These are phyloP conservation scores for Euphorbia tirucalli DNA, from an alignment of 345 rosid genomes.

Conservation along the genomic window DNA sequence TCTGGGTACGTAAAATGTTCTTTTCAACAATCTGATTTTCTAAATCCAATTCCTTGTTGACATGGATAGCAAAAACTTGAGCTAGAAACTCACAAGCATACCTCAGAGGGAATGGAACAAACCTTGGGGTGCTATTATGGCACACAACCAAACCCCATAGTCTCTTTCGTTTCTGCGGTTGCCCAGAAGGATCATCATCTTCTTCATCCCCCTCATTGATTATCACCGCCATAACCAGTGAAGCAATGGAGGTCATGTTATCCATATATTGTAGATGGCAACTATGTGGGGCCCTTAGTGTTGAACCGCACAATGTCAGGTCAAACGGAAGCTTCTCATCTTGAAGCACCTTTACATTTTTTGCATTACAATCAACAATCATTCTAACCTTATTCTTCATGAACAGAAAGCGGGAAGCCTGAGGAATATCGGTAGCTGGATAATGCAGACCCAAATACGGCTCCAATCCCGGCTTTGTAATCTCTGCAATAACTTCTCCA, in stretches of 20 bases:
- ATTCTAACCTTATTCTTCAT: conserved; percentile 95
- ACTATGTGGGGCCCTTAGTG: conserved; percentile 88
- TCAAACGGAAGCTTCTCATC: conserved; percentile 81
- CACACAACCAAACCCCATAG: conserved; percentile 98
- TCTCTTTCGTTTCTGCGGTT: conserved; percentile 73
- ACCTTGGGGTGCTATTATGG: conserved; percentile 79
- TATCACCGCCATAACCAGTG: conserved; percentile 94
- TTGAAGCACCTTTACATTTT: conserved; percentile 82
- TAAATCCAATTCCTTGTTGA: conserved; percentile 79
- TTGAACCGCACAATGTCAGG: conserved; percentile 87
- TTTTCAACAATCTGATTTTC: conserved; percentile 85
- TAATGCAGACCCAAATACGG: conserved; percentile 96
- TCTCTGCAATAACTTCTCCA: conserved; percentile 91
- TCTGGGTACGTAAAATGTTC: conserved; percentile 84
- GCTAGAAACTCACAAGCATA: conserved; percentile 95
- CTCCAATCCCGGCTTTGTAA: conserved; percentile 80
- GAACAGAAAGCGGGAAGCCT: conserved; percentile 87
- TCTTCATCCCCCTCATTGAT: conserved; percentile 80
- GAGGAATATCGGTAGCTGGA: conserved; percentile 98
- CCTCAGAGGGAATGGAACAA: conserved; percentile 94
- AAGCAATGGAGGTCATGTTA: conserved; percentile 89
- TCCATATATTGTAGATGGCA: conserved; percentile 96
- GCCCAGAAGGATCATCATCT: conserved; percentile 39
- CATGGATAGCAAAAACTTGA: conserved; percentile 92
- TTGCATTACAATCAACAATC: conserved; percentile 92